Percentiles rank a stretch among this genome's conserved stretches.
These are phyloP conservation scores for Eimeria praecox DNA, from an alignment of 169 alveolate genomes.

Conservation along the genomic window DNA sequence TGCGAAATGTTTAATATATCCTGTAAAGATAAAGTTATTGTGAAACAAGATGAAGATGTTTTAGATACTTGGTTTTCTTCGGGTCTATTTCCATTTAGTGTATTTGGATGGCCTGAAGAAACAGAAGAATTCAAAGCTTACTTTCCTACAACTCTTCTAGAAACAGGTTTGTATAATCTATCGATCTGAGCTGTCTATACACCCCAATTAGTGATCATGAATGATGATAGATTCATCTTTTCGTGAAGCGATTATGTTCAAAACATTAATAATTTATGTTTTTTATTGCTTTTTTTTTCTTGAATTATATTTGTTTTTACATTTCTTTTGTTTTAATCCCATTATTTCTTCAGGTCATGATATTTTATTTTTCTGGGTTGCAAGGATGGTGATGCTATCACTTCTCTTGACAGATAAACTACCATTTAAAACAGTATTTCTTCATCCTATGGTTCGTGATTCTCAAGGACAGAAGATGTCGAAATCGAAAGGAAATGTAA, in stretches of 20 bases:
- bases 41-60: slow-evolving; percentile 99
- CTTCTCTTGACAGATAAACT: slow-evolving; percentile 96
- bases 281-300: background rate
- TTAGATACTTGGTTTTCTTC: slow-evolving; percentile 99
- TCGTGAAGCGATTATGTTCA: background rate
- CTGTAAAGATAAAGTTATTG: slow-evolving; percentile 81
- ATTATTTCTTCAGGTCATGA: slow-evolving; percentile 96
- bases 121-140: slow-evolving; percentile 95
- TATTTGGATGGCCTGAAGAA: slow-evolving; percentile 99
- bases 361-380: slow-evolving; percentile 99
- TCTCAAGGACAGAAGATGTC: slow-evolving; percentile 99
- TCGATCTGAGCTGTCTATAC: background rate
- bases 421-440: slow-evolving; percentile 98
- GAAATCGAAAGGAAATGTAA: slow-evolving; percentile 99
- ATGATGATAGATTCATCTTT: too few species aligned
- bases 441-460: slow-evolving; percentile 99
- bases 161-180: slow-evolving; percentile 79
- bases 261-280: too few species aligned
- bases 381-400: slow-evolving; percentile 99
- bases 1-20: slow-evolving; percentile 89
- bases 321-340: too few species aligned
- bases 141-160: slow-evolving; percentile 98
- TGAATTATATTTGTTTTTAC: background rate
- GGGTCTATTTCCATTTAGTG: slow-evolving; percentile 98
- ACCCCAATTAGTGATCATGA: background rate